Conservation (phyloP, 441 rosid species). For the Eruca vesicaria region DNA sequence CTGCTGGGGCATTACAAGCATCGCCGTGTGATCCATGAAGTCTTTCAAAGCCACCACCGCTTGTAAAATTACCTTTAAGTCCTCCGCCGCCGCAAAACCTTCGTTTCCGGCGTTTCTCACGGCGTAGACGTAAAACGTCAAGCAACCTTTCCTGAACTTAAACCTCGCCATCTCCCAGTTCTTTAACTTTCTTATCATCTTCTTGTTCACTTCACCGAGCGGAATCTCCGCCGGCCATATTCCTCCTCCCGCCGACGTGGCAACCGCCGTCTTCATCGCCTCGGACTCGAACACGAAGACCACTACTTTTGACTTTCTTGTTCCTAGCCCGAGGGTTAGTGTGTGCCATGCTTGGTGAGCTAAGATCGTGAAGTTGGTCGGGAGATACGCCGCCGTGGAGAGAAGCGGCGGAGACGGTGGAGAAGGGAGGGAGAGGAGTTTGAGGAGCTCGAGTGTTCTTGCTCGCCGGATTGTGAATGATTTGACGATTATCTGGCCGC, state of each 20-base stretch:
- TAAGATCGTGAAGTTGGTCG: constrained; percentile 88
- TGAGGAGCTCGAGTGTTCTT: constrained; percentile 72
- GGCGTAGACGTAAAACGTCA: constrained; percentile 90
- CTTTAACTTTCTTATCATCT: constrained; percentile 56
- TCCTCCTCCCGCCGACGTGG: constrained; percentile 38
- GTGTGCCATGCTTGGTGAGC: constrained; percentile 99
- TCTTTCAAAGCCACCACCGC: constrained; percentile 87
- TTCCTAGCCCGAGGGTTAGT: constrained; percentile 81
- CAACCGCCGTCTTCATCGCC: constrained; percentile 46
- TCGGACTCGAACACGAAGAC: constrained; percentile 89
- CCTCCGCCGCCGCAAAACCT: constrained; percentile 74
- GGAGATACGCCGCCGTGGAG: constrained; percentile 77
- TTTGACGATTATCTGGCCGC: constrained; percentile 85
- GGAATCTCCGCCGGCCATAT: constrained; percentile 88
- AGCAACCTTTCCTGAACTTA: constrained; percentile 90
- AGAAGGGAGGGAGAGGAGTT: constrained; percentile 67
- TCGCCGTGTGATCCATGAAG: constrained; percentile 94
- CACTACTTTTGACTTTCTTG: constrained; percentile 75
- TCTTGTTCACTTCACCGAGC: constrained; percentile 85
- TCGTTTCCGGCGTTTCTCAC: constrained; percentile 53
- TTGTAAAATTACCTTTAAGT: constrained; percentile 65
- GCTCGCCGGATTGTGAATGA: constrained; percentile 90
- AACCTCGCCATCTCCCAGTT: constrained; percentile 91
- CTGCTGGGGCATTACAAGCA: constrained; percentile 92
- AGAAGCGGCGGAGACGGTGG: constrained; percentile 50